Conservation (phyloP, 805 yeast genomes). For the Candida qinlingensis region DNA sequence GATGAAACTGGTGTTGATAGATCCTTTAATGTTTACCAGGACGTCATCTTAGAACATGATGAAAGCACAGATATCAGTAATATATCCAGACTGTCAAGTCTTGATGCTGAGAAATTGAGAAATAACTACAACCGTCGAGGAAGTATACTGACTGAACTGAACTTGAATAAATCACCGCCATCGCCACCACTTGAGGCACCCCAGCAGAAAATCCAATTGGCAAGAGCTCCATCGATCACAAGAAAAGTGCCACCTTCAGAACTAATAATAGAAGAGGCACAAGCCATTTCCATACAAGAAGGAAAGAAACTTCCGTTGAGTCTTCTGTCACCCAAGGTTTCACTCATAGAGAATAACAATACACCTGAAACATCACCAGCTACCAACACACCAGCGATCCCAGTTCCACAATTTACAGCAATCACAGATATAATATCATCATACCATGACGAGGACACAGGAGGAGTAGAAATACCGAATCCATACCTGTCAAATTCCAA, state of each 20-base stretch:
- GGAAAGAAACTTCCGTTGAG: no score
- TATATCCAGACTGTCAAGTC: conserved; percentile 15
- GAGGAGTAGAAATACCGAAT: background rate
- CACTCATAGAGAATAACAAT: no score
- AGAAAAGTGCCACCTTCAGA: no score
- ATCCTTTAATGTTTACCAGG: conserved; percentile 21
- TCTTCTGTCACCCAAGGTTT: no score
- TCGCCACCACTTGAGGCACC: background rate
- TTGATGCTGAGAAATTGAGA: conserved; percentile 14
- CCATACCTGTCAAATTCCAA: background rate
- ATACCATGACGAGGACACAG: background rate
- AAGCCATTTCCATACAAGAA: no score
- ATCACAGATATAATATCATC: conserved; percentile 1
- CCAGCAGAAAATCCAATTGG: background rate
- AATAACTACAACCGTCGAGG: background rate
- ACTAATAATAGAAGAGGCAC: no score
- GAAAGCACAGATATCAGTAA: conserved; percentile 18
- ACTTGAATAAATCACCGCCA: background rate
- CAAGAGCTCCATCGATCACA: background rate
- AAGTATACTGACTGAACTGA: conserved; percentile 12
- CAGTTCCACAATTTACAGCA: background rate
- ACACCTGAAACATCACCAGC: no score
- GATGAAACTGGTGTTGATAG: conserved; percentile 21
- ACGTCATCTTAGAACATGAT: conserved; percentile 21
- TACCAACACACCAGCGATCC: background rate